phyloP scores from a whole-genome alignment of 1,139 yeast species.

The Zygosaccharomyces sapae region DNA sequence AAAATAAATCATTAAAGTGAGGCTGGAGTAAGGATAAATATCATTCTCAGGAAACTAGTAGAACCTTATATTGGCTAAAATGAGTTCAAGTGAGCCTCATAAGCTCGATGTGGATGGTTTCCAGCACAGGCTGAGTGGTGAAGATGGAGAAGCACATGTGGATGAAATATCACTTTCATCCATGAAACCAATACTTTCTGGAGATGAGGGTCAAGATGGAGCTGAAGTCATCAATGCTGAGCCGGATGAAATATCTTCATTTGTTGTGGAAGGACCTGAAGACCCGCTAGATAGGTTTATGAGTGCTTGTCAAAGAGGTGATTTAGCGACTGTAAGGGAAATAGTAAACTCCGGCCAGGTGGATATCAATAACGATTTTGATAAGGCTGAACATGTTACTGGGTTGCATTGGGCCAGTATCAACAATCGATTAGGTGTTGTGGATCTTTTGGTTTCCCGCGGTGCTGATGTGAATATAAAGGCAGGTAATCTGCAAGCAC shows the following conservation, averaged over 20 bases:
- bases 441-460: conserved; percentile 58
- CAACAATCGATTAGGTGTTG: conserved; percentile 66
- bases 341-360: conserved; percentile 40
- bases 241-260: neutral
- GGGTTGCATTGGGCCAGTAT: conserved; percentile 96
- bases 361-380: conserved; percentile 38
- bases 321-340: conserved; percentile 41
- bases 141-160: conserved; percentile 3
- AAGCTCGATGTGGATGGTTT: conserved; percentile 1
- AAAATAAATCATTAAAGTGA: neutral
- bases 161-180: conserved; percentile 22
- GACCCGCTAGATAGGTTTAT: conserved; percentile 35
- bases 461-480: conserved; percentile 66
- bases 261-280: conserved; percentile 6
- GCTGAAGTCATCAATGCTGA: neutral
- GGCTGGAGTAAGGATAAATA: neutral
- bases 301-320: conserved; percentile 47
- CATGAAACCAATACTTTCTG: conserved; percentile 23
- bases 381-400: conserved; percentile 56
- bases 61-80: neutral
- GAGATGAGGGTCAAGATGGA: conserved; percentile 9
- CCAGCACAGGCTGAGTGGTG: neutral
- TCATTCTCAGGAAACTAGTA: neutral
- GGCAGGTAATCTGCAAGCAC: conserved; percentile 74
- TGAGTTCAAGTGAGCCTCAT: conserved; percentile 1